Evolutionary conservation across 768 basidiomycete genomes (phyloP).

Genomic region (Lentinus brumalis): DNA sequence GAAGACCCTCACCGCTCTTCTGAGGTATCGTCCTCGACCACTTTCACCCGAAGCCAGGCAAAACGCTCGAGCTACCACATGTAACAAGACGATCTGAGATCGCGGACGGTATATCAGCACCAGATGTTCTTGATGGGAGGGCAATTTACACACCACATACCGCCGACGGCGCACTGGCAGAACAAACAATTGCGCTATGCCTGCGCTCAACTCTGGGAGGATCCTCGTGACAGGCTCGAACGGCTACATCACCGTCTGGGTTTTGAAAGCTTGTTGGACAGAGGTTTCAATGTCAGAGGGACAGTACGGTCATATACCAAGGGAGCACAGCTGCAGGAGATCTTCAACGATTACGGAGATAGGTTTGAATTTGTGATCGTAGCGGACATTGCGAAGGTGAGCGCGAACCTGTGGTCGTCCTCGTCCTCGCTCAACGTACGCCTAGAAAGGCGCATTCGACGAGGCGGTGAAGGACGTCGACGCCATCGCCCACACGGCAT

Average conservation of each 20-base stretch:
- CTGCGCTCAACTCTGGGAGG: slow-evolving; percentile 20
- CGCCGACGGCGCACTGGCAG: too few species aligned
- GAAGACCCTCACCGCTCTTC: too few species aligned
- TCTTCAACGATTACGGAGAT: slow-evolving; percentile 37
- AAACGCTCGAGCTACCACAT: too few species aligned
- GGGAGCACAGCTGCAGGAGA: slow-evolving; percentile 41
- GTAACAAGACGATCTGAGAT: too few species aligned
- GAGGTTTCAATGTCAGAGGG: slow-evolving; percentile 41
- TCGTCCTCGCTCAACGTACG: slow-evolving; percentile 19
- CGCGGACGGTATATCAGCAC: too few species aligned
- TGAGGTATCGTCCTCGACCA: too few species aligned
- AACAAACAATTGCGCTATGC: too few species aligned
- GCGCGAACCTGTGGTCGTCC: not conserved
- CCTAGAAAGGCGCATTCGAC: slow-evolving; percentile 65
- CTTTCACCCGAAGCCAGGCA: too few species aligned
- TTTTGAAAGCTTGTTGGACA: slow-evolving; percentile 35
- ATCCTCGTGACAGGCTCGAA: slow-evolving; percentile 15
- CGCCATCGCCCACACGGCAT: slow-evolving; percentile 31
- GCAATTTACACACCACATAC: too few species aligned
- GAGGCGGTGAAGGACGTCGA: slow-evolving; percentile 76
- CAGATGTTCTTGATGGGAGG: too few species aligned
- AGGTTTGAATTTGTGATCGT: slow-evolving; percentile 38
- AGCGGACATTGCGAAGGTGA: slow-evolving; percentile 30
- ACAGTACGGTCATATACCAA: slow-evolving; percentile 45
- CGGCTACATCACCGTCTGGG: slow-evolving; percentile 25